Conservation (phyloP, 2,329 filamentous ascomycete genomes). For the Aspergillus sp. region DNA sequence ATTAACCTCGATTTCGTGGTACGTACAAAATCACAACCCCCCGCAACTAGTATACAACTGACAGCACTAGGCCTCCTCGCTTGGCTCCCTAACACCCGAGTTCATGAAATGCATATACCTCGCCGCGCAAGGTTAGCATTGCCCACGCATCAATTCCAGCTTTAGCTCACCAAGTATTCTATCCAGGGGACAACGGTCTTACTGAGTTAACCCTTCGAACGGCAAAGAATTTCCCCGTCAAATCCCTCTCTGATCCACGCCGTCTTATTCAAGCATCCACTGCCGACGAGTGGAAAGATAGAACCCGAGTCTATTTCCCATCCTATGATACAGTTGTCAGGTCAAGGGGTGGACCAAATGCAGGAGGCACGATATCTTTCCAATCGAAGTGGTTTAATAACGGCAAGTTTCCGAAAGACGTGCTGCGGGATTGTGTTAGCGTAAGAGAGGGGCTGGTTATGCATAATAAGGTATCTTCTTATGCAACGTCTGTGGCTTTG, state of each 20-base stretch:
- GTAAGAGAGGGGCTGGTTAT: conserved; percentile 71
- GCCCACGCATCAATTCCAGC: neutral
- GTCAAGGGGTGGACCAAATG: conserved; percentile 63
- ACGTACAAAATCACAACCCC: conserved; percentile 26
- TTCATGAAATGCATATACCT: conserved; percentile 63
- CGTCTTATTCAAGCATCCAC: conserved; percentile 36
- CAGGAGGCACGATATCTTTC: conserved; percentile 81
- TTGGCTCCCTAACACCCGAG: conserved; percentile 71
- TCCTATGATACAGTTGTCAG: conserved; percentile 65
- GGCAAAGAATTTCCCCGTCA: conserved; percentile 23
- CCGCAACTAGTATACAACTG: conserved; percentile 13
- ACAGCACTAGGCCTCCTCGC: conserved; percentile 65
- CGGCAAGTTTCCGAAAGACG: conserved; percentile 66
- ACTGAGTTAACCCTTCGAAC: conserved; percentile 44
- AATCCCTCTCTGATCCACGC: conserved; percentile 42
- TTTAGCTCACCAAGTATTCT: conserved; percentile 2
- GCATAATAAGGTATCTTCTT: conserved; percentile 74
- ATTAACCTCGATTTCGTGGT: conserved; percentile 74
- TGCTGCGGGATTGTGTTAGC: conserved; percentile 76
- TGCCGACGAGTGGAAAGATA: conserved; percentile 46
- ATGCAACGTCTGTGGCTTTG: no score
- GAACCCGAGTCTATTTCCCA: conserved; percentile 78
- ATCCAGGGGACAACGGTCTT: conserved; percentile 47
- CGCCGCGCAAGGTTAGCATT: conserved; percentile 54
- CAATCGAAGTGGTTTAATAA: conserved; percentile 70